Evolutionary conservation across 225 moss, liverwort and hornwort species (phyloP), one percentile per base, ranked within the genome.

Genomic region (Rhytidiadelphus loreus): DNA sequence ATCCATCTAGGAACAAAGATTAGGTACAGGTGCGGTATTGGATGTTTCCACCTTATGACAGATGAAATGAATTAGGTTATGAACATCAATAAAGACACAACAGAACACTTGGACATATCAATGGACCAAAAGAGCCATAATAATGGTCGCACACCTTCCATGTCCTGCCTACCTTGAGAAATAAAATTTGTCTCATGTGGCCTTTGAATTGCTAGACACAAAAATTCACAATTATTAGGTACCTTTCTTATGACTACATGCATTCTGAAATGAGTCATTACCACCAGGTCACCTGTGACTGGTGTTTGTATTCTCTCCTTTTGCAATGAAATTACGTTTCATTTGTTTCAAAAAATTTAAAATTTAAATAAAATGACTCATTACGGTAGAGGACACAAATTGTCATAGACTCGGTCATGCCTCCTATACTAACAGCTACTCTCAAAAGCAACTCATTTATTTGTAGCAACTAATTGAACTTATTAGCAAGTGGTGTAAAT

Each of bases 151-250:
- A 92, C 71, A 92, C 92, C 89, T 94, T 94, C 92, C 90, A 95
- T 26, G 90, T 92, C 86, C 88, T 90, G 55, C 93, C 87, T 86
- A 90, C 90, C 58, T 95, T 88, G 11, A 90, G 91, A 89, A 95
- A 94, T 53, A 93, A 88, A n/a, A 87, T 94, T 91, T 80, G 89
- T 93, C 77, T 94, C 90, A 22, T 71, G 86, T 86, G 83, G 53
- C 48, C 91, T 92, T 69, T 90, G 89, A 61, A 94, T 90, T 93
- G 83, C 81, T 80, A 83, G 32, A 29, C 65, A 73, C 50, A 86
- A 9, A 60, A 86, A 24, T 70, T n/a, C 35, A 75, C 69, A n/a
- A 86, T 88, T 68, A 52, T 77, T 63, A 37, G 39, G 15, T 53
- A n/a, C 21, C 60, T 56, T 70, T 48, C 60, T 35, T 23, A 77